Conservation (phyloP, 176 grass and related monocot species). For the Avena insularis region DNA sequence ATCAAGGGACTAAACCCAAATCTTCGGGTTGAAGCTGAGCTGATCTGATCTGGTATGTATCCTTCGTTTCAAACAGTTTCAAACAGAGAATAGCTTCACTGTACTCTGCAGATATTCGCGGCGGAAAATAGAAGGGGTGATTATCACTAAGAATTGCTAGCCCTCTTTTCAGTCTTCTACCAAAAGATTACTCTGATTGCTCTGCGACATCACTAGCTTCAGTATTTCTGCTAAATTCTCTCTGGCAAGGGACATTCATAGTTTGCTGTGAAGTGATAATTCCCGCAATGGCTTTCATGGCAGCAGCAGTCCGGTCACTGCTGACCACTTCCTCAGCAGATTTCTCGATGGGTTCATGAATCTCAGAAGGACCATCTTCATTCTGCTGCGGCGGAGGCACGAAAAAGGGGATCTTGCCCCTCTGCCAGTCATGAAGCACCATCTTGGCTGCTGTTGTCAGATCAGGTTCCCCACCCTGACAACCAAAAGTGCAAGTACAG, state of each 20-base stretch:
- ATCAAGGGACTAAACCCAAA: background rate
- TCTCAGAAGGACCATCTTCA: slow-evolving; percentile 44
- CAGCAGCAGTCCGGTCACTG: slow-evolving; percentile 65
- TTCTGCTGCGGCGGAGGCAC: slow-evolving; percentile 66
- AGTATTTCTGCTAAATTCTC: slow-evolving; percentile 34
- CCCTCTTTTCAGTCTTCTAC: background rate
- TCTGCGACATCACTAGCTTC: slow-evolving; percentile 21
- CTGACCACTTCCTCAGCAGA: slow-evolving; percentile 54
- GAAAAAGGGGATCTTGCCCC: slow-evolving; percentile 97
- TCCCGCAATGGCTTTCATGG: slow-evolving; percentile 79
- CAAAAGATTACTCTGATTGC: slow-evolving; percentile 30
- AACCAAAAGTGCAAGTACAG: slow-evolving; percentile 39
- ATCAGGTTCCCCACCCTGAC: slow-evolving; percentile 89
- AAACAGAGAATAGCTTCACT: background rate
- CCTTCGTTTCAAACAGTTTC: background rate
- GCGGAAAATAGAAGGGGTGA: background rate
- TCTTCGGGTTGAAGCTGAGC: background rate
- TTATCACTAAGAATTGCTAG: background rate
- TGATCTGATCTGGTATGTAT: background rate
- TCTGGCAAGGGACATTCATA: slow-evolving; percentile 68
- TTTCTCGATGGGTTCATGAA: slow-evolving; percentile 31
- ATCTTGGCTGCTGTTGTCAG: slow-evolving; percentile 88
- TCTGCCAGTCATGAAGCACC: slow-evolving; percentile 99
- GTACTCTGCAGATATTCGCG: background rate
- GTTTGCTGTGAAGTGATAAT: slow-evolving; percentile 87